Evolutionary conservation across 352 stramenopile genomes (phyloP), one percentile per base, ranked within the genome.

Genomic region (Phytophthora litchii): DNA sequence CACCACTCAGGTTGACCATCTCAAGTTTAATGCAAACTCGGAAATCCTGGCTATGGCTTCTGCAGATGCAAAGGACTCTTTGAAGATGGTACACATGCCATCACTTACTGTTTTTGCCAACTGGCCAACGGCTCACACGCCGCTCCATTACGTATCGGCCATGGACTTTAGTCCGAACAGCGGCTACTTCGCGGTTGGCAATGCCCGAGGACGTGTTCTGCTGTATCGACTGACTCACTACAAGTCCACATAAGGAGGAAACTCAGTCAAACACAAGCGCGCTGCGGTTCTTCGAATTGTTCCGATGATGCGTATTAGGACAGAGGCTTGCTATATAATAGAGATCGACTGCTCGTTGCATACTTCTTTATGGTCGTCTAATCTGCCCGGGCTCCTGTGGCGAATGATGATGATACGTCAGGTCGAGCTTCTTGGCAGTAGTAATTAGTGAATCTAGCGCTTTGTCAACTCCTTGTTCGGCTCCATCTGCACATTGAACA

Each of bases 151-250:
- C 76, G 95, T 99, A 29, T 97, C 91, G 53, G 83, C 80, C 40
- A 88, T 99, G 71, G 96, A 98, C 65, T 99, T 99, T 64, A 98
- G 93, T 54, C 96, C 96, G 1, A 86, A 84, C 64, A 97, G 92
- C 51, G 91, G 89, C 53, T 96, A 94, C 70, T 89, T 99, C 49
- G 95, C 95, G 0, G 71, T 98, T 13, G 97, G 97, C 19, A 99
- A 99, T 74, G 96, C 98, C 46, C 92, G 97, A 44, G 97, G 97
- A 14, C 94, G 96, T 59, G 97, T 98, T 47, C 71, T 99, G 46
- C 79, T 99, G 29, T 99, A 99, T 79, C 83, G 87, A 52, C 69
- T 99, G 52, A 95, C 92, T 44, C 95, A 99, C 82, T 99, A 95
- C 79, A 83, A 83, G 45, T 91, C 86, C 37, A 93, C 83, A 73